phyloP scores from a whole-genome alignment of 495 filamentous ascomycete species.

The Hypoxylon rickii region DNA sequence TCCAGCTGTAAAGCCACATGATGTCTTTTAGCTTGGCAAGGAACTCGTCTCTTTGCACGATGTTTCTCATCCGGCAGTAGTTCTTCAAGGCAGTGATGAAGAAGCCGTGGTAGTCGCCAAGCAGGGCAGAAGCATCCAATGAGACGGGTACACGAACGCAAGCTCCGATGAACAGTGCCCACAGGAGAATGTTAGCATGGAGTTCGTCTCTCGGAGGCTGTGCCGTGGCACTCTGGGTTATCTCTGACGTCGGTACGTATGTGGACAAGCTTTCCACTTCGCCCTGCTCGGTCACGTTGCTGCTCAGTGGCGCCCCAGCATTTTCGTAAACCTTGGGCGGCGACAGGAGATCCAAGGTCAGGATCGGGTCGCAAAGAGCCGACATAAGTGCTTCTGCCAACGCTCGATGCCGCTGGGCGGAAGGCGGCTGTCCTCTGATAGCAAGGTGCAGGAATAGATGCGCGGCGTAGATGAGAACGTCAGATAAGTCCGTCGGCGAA shows the following conservation, averaged over 20 bases:
- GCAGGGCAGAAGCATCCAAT: slow-evolving; percentile 7
- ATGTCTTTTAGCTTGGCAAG: slow-evolving; percentile 28
- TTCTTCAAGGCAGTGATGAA: slow-evolving; percentile 35
- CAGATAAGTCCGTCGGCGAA: slow-evolving; percentile 33
- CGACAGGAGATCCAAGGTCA: slow-evolving; percentile 32
- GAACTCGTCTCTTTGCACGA: slow-evolving; percentile 25
- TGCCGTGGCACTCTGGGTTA: slow-evolving; percentile 2
- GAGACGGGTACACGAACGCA: slow-evolving; percentile 29
- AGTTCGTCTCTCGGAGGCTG: slow-evolving; percentile 25
- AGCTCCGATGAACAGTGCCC: slow-evolving; percentile 37
- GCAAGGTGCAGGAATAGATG: slow-evolving; percentile 39
- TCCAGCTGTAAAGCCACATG: slow-evolving; percentile 38
- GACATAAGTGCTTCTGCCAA: slow-evolving; percentile 34
- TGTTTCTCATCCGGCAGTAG: slow-evolving; percentile 34
- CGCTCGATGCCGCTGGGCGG: slow-evolving; percentile 33
- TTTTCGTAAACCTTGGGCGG: slow-evolving; percentile 21
- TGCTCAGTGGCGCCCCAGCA: slow-evolving; percentile 15
- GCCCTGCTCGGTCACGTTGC: slow-evolving; percentile 5
- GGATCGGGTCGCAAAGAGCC: slow-evolving; percentile 27
- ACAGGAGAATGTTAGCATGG: slow-evolving; percentile 36
- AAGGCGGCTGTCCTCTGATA: slow-evolving; percentile 37
- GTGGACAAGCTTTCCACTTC: slow-evolving; percentile 35
- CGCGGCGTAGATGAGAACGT: slow-evolving; percentile 32
- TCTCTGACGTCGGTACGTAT: slow-evolving; percentile 28
- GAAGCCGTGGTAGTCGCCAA: slow-evolving; percentile 32